Conservation (phyloP, 1,139 yeast genomes). For the Geotrichum reessii region DNA sequence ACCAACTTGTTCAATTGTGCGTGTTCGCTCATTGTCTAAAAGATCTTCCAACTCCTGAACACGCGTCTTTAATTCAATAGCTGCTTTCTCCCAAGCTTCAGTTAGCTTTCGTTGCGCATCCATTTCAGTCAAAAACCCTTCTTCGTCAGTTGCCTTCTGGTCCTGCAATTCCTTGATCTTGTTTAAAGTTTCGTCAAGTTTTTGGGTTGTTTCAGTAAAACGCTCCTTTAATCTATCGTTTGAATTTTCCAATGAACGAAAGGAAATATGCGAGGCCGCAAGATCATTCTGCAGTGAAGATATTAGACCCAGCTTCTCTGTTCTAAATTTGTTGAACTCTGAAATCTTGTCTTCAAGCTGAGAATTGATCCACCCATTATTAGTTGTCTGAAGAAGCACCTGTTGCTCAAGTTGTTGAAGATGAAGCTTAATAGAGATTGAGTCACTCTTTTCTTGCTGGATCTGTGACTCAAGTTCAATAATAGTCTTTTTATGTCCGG, state of each 20-base stretch:
- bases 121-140: conserved; percentile 57
- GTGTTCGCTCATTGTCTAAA: conserved; percentile 38
- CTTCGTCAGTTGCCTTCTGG: conserved; percentile 44
- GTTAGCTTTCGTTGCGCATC: conserved; percentile 57
- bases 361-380: conserved; percentile 38
- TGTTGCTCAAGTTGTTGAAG: conserved; percentile 40
- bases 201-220: conserved; percentile 37
- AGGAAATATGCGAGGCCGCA: conserved; percentile 35
- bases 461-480: conserved; percentile 40
- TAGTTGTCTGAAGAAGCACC: conserved; percentile 35
- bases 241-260: conserved; percentile 34
- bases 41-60: conserved; percentile 43
- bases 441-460: conserved; percentile 35
- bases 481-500: conserved; percentile 40
- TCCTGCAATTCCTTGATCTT: conserved; percentile 47
- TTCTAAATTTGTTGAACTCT: conserved; percentile 38
- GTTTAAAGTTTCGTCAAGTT: conserved; percentile 39
- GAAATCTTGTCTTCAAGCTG: conserved; percentile 36
- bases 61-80: conserved; percentile 29
- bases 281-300: conserved; percentile 36
- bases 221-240: conserved; percentile 31
- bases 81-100: conserved; percentile 52
- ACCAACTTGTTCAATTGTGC: conserved; percentile 31
- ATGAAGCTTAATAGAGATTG: conserved; percentile 37
- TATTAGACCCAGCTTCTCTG: conserved; percentile 33